Conservation (phyloP, 345 rosid species). For the Salix purpurea region DNA sequence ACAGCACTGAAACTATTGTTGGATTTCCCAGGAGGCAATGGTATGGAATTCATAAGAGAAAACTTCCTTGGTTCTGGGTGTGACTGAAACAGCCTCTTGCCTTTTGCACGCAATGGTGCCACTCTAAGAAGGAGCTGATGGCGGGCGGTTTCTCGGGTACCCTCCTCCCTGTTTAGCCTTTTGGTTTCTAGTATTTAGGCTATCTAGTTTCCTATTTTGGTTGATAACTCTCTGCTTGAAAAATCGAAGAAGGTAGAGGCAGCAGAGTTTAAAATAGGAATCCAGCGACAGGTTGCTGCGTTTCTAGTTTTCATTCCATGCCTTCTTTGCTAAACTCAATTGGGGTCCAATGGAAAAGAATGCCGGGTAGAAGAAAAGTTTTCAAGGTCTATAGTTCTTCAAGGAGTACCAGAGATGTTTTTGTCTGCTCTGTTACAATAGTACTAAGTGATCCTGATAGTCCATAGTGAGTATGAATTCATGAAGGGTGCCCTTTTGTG, state of each 20-base stretch:
- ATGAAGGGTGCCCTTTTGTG: not conserved
- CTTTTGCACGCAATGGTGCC: not conserved
- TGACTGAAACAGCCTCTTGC: constrained; percentile 1
- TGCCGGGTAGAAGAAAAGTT: not conserved
- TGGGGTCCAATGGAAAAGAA: not conserved
- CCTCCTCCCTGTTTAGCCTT: not conserved
- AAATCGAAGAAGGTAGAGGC: constrained; percentile 1
- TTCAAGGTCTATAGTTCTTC: not conserved
- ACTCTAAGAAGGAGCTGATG: not conserved
- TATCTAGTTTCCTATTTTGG: not conserved
- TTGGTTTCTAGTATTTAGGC: not conserved
- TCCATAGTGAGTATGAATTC: not conserved
- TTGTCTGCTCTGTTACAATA: not conserved
- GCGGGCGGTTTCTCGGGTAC: not conserved
- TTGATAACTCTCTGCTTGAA: not conserved
- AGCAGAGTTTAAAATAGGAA: not conserved
- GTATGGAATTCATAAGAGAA: constrained; percentile 27
- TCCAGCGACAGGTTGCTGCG: not conserved
- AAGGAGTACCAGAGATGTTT: not conserved
- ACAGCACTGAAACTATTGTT: constrained; percentile 64
- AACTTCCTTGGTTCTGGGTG: constrained; percentile 17
- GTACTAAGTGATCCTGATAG: not conserved
- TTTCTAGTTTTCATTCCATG: not conserved
- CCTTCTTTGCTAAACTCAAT: not conserved
- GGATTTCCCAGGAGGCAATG: constrained; percentile 54